Conservation (phyloP, 371 early-diverging fungal species). For the Dichotomocladium elegans region DNA sequence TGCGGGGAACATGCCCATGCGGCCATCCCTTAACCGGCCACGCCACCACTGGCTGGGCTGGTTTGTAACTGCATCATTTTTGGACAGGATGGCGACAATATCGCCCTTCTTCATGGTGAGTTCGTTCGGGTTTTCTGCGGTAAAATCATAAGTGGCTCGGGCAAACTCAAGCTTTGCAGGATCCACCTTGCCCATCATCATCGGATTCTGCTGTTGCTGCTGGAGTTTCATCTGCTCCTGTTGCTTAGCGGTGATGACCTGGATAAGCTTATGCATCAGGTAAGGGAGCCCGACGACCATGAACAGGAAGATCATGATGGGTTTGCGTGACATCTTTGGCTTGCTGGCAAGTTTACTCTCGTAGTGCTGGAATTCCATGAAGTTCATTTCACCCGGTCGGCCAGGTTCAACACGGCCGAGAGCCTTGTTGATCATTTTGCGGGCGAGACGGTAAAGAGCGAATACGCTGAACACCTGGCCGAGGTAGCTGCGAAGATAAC, state of each 20-base stretch:
- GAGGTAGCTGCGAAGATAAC: constrained; percentile 74
- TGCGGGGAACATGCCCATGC: constrained; percentile 87
- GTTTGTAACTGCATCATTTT: constrained; percentile 71
- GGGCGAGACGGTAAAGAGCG: constrained; percentile 69
- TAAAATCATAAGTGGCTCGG: constrained; percentile 84
- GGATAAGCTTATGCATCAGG: constrained; percentile 85
- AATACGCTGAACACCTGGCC: constrained; percentile 82
- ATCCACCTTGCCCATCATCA: constrained; percentile 5
- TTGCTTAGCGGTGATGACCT: constrained; percentile 44
- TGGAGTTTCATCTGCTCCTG: constrained; percentile 21
- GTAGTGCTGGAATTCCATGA: constrained; percentile 67
- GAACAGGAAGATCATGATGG: constrained; percentile 79
- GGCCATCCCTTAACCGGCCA: constrained; percentile 77
- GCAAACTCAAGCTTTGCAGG: constrained; percentile 72
- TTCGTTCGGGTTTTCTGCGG: constrained; percentile 73
- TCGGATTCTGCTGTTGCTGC: constrained; percentile 3
- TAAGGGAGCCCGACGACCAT: constrained; percentile 91
- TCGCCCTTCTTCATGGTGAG: constrained; percentile 82
- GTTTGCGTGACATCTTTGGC: constrained; percentile 54
- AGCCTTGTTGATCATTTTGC: constrained; percentile 4
- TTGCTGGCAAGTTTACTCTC: constrained; percentile 20
- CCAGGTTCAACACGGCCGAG: constrained; percentile 14
- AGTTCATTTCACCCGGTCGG: constrained; percentile 61
- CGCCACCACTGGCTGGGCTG: constrained; percentile 92
- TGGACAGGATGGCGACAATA: constrained; percentile 77